Evolutionary conservation across 768 basidiomycete genomes (phyloP), one percentile per base, ranked within the genome.

Genomic region (Leccinum disarticulatum): DNA sequence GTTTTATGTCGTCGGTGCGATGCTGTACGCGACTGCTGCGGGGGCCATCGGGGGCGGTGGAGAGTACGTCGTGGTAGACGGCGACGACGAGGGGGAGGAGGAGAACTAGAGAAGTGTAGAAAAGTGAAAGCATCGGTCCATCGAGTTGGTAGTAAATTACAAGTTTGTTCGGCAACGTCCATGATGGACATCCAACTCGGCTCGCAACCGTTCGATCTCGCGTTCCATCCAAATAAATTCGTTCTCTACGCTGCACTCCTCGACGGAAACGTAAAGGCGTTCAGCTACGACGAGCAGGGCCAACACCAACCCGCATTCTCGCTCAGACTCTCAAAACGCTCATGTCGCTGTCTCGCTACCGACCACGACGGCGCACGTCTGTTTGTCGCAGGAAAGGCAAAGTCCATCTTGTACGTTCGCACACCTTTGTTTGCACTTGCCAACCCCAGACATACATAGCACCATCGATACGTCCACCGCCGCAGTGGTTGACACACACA

Each of bases 191-290:
- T 94, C 53, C 78, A 81, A 22, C 80, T 88, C 49, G 85, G 85
- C 52, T 83, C 85, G 8, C 91, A 96, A 73, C 84, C 95, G 30
- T 97, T 96, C 74, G 95, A 96, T 77, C 77, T 97, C 46, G 83
- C 81, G 2, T 98, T 97, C 68, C 93, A 96, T 67, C 94, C 95
- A 0, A 79, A 78, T 5, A 68, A 82, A 52, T 76, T 86, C 1
- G 79, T 85, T n/a, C 83, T 95, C 4, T 95, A 90, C 73, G 79
- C 84, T 0, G 90, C 84, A 5, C 84, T 96, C 2, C 77, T 98
- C 15, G 88, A 90, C 0, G 95, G 95, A 10, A 81, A 90, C 51
- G 77, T 97, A 65, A 91, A 89, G 61, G 91, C 91, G 0, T 94
- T 88, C 71, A 70, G 80, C 4, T 97, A 95, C 71, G 84, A 89